Evolutionary conservation across 1,284 basidiomycete genomes (phyloP).

Genomic region (Leccinum pachyderme): DNA sequence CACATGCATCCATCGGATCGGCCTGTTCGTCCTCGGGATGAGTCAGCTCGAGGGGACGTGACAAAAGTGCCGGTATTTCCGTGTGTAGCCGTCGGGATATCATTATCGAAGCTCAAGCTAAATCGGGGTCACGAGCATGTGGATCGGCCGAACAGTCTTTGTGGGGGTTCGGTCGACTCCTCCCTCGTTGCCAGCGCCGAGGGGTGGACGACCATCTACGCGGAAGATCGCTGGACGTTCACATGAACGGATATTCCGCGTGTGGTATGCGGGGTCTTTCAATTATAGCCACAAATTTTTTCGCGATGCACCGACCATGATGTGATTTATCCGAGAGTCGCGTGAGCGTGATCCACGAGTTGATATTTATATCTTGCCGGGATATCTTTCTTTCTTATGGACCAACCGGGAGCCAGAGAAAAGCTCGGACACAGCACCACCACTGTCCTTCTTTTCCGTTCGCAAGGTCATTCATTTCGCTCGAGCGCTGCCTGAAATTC

Average conservation of each 20-base stretch:
- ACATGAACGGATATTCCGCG: slow-evolving; percentile 1
- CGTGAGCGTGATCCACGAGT: slow-evolving; percentile 2
- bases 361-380: neutral
- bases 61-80: neutral
- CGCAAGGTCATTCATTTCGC: slow-evolving; percentile 9
- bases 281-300: neutral
- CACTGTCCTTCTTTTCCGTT: slow-evolving; percentile 9
- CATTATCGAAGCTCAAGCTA: slow-evolving; percentile 2
- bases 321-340: neutral
- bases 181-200: neutral
- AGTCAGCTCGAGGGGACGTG: neutral
- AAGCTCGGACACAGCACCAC: neutral
- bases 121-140: neutral
- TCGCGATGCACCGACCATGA: neutral
- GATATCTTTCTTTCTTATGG: neutral
- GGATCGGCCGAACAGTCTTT: neutral
- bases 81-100: neutral
- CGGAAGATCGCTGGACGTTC: slow-evolving; percentile 1
- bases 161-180: neutral
- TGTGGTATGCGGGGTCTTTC: neutral
- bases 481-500: slow-evolving; percentile 7
- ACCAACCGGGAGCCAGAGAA: neutral
- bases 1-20: neutral
- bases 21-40: neutral
- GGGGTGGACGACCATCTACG: neutral